Conservation (phyloP, 1,284 basidiomycete species). For the Inonotus hispidus region DNA sequence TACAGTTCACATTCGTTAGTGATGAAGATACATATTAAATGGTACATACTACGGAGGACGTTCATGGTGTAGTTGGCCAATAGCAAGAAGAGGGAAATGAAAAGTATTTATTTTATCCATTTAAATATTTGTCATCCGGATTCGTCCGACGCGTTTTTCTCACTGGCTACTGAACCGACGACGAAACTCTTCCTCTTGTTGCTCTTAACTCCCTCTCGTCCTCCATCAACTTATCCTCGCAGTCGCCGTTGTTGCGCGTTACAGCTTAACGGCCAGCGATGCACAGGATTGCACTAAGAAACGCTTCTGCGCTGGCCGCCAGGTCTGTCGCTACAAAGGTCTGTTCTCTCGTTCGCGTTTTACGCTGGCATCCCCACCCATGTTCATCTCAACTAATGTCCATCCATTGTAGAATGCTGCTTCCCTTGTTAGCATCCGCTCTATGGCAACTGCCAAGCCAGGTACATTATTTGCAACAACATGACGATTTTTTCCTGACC, state of each 20-base stretch:
- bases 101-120: background rate
- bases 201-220: constrained; percentile 31
- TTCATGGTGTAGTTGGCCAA: background rate
- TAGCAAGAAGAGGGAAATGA: background rate
- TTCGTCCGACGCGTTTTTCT: constrained; percentile 6
- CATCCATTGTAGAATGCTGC: constrained; percentile 24
- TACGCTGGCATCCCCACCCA: background rate
- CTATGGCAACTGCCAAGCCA: constrained; percentile 97
- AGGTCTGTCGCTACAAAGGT: constrained; percentile 57
- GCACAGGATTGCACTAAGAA: constrained; percentile 86
- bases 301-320: constrained; percentile 62
- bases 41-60: constrained; percentile 3
- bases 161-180: background rate
- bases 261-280: constrained; percentile 44
- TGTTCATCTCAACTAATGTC: constrained; percentile 15
- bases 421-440: constrained; percentile 54
- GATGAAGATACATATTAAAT: background rate
- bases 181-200: background rate
- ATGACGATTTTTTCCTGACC: constrained; percentile 5
- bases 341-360: constrained; percentile 18
- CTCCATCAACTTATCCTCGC: constrained; percentile 29
- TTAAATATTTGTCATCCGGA: constrained; percentile 2
- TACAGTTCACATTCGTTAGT: background rate
- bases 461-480: constrained; percentile 48
- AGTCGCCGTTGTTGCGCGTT: constrained; percentile 15